Percentiles rank a stretch among this genome's conserved stretches.
Conservation (phyloP, 306 rosid genomes). For the Castanea mollissima region DNA sequence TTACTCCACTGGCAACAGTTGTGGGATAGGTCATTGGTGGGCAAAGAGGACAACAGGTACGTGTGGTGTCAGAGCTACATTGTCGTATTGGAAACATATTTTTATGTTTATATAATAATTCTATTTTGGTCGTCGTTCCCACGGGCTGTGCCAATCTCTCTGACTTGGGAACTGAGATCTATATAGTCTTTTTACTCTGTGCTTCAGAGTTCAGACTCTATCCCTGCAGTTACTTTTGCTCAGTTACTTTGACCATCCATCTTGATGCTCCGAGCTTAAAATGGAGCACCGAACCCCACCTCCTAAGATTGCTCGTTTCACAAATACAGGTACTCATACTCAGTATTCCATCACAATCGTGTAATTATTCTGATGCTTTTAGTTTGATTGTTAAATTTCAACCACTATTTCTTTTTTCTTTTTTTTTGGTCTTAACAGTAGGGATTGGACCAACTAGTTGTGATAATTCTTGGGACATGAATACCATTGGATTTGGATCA, state of each 20-base stretch:
- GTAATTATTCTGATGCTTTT: not conserved
- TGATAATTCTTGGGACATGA: constrained; percentile 2
- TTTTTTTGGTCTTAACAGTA: not conserved
- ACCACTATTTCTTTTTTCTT: not conserved
- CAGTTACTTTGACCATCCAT: not conserved
- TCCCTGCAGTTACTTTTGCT: not conserved
- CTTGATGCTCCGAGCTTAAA: not conserved
- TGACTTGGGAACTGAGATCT: not conserved
- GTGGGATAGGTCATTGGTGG: not conserved
- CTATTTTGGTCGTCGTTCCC: not conserved
- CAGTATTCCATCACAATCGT: not conserved
- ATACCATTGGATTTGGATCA: not conserved
- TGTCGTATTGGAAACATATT: too few relatives aligned
- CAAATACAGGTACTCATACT: not conserved
- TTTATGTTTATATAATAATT: not conserved
- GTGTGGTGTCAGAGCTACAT: not conserved
- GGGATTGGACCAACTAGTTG: not conserved
- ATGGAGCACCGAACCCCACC: not conserved
- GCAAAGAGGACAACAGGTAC: not conserved
- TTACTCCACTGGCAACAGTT: too few relatives aligned
- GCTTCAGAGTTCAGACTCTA: not conserved
- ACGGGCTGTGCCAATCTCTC: not conserved
- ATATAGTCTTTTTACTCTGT: not conserved
- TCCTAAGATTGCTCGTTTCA: not conserved
- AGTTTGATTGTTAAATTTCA: not conserved